These are phyloP conservation scores for Ministeria vibrans DNA, from an alignment of 78 protist genomes.

Conservation along the genomic window DNA sequence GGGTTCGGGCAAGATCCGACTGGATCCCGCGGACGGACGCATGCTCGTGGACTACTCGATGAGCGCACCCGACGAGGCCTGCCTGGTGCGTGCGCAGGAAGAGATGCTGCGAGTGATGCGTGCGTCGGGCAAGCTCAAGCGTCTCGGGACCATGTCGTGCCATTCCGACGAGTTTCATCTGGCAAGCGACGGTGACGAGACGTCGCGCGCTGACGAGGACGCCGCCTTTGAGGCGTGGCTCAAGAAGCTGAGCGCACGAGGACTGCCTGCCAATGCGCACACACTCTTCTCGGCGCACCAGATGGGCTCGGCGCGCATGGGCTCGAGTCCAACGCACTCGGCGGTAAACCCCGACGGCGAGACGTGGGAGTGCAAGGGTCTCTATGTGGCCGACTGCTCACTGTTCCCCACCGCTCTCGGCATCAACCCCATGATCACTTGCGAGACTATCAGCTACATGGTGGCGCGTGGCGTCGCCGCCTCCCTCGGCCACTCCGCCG, in stretches of 20 bases:
- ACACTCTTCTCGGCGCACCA: constrained; percentile 46
- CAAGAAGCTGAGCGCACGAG: background rate
- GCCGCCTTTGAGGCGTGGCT: background rate
- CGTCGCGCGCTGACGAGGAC: background rate
- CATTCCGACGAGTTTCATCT: too few species aligned
- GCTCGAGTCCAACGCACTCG: too few species aligned
- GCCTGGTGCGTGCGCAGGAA: too few species aligned
- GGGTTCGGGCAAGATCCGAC: constrained; percentile 20
- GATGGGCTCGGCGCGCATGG: constrained; percentile 59
- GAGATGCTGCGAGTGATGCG: too few species aligned
- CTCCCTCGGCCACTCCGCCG: too few species aligned
- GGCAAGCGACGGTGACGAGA: too few species aligned
- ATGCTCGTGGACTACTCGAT: background rate
- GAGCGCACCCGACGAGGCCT: background rate
- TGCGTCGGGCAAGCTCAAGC: too few species aligned
- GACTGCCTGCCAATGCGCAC: background rate
- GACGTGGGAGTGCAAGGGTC: constrained; percentile 34
- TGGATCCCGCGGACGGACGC: background rate
- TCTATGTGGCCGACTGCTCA: constrained; percentile 44
- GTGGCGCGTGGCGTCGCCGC: too few species aligned
- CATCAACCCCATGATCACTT: constrained; percentile 59
- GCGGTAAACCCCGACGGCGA: constrained; percentile 43
- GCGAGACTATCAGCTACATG: too few species aligned
- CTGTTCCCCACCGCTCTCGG: constrained; percentile 48
- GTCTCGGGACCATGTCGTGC: too few species aligned